A percentile compares a stretch with the other conserved stretches of the same genome.
Evolutionary conservation across 257 asterid species (phyloP).

Genomic region (Marsdenia floribunda): DNA sequence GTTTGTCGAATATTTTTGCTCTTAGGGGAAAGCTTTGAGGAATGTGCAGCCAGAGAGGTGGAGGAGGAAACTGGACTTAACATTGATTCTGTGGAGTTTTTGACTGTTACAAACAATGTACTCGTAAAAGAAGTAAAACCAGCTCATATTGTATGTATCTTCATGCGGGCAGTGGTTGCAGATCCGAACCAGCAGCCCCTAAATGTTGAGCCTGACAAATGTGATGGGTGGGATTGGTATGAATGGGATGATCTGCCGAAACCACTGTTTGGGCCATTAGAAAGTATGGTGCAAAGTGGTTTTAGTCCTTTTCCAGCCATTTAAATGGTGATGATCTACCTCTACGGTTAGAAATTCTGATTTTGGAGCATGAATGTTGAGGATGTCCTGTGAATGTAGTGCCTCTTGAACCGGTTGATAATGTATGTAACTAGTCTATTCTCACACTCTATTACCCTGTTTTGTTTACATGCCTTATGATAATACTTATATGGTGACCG

Average conservation of each 20-base stretch:
- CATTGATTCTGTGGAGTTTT: slow-evolving; percentile 26
- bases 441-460: not conserved
- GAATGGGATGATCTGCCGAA: slow-evolving; percentile 60
- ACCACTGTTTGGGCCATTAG: slow-evolving; percentile 50
- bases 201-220: slow-evolving; percentile 65
- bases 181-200: slow-evolving; percentile 38
- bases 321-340: slow-evolving; percentile 4
- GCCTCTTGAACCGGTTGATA: not conserved
- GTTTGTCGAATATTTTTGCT: not conserved
- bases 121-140: slow-evolving; percentile 42
- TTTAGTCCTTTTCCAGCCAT: slow-evolving; percentile 35
- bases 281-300: slow-evolving; percentile 41
- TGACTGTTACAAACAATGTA: slow-evolving; percentile 47
- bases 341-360: not conserved
- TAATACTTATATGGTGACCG: not conserved
- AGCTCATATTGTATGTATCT: slow-evolving; percentile 42
- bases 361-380: not conserved
- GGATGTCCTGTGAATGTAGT: not conserved
- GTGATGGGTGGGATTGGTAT: slow-evolving; percentile 83
- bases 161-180: slow-evolving; percentile 40
- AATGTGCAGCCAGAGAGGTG: slow-evolving; percentile 60
- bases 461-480: not conserved
- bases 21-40: slow-evolving; percentile 41
- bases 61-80: slow-evolving; percentile 73
- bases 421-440: not conserved